Percentiles rank a stretch among this genome's conserved stretches.
Conservation (phyloP, 2,329 filamentous ascomycete genomes). For the Colletotrichum echinochloae region DNA sequence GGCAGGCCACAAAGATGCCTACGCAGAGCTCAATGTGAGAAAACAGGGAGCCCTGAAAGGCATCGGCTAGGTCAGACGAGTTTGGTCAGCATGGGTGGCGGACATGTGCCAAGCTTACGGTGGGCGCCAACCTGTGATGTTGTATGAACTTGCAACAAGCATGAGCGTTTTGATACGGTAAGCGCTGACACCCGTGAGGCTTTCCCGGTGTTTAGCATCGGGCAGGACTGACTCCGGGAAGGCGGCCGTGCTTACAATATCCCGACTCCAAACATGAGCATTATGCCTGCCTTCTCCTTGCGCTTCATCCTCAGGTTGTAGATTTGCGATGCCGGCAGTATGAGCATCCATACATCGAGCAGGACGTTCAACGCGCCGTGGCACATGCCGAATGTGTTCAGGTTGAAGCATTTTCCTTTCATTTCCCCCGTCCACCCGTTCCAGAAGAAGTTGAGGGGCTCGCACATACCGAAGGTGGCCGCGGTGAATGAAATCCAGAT, state of each 20-base stretch:
- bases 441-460: conserved; percentile 59
- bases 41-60: conserved; percentile 21
- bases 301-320: conserved; percentile 47
- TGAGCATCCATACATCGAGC: conserved; percentile 57
- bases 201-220: background rate
- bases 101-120: fast-evolving
- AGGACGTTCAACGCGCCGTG: conserved; percentile 57
- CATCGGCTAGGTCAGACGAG: background rate
- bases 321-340: conserved; percentile 55
- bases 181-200: conserved; percentile 33
- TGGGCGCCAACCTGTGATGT: conserved; percentile 26
- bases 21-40: conserved; percentile 28
- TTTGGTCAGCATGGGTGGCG: background rate
- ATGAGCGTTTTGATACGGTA: conserved; percentile 24
- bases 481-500: conserved; percentile 46
- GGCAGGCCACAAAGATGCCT: conserved; percentile 29
- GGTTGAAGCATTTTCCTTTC: conserved; percentile 51
- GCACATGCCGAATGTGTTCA: conserved; percentile 54
- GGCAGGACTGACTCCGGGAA: no score
- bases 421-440: conserved; percentile 47
- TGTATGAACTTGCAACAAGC: conserved; percentile 20
- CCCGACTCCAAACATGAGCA: conserved; percentile 53
- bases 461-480: conserved; percentile 53
- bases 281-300: conserved; percentile 52
- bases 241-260: conserved; percentile 27